Base-by-base conservation (phyloP, 2,329 filamentous ascomycete genomes). In the Pseudopyricularia cyperi region DNA sequence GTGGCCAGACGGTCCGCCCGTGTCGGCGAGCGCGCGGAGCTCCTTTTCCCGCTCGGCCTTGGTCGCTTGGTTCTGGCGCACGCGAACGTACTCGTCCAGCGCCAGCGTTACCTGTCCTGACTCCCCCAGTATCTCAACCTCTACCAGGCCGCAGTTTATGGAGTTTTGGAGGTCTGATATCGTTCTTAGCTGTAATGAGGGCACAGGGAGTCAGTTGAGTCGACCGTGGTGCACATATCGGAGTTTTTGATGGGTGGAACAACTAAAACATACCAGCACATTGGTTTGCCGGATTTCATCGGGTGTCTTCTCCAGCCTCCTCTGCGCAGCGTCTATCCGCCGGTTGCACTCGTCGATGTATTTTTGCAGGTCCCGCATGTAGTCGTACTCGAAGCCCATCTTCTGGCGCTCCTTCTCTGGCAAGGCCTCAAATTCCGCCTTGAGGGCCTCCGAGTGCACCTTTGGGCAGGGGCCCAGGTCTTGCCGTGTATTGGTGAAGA, bases 401-500 rank as follows among this genome's bases (percentile, higher is more conserved):
- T 84, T 82, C 55, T 83, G 80, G 65, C 83, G 85, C 61, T 91
- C 85, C 30, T 80, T 69, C 2, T 84, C 73, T 4, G 85, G 72
- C 0, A 93, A 80, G 1, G 72, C 75, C 59, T 94, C 86, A 67
- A 93, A 98, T 66, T 98, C 90, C 48, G 83, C 74, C 69, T 95
- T 96, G 58, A 97, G 76, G 12, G 82, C 81, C 65, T 96, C 90
- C 48, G 82, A 87, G 71, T 98, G 93, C 26, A 91, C 79, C 65
- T 91, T 93, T 49, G 87, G 80, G 64, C 93, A 98, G 0, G 82
- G 79, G 2, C 93, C 93, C 33, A 97, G 79, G 66, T 98, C 93
- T 76, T 97, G 90, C 73, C 96, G 97, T 46, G 93, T 98, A 71
- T 98, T 98, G 58, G 91, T 98, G 77, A 98, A 98, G 63, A 98